Percentiles rank a stretch among this genome's conserved stretches.
Conservation (phyloP, 2,329 filamentous ascomycete genomes). For the Arthrobotrys conoides region DNA sequence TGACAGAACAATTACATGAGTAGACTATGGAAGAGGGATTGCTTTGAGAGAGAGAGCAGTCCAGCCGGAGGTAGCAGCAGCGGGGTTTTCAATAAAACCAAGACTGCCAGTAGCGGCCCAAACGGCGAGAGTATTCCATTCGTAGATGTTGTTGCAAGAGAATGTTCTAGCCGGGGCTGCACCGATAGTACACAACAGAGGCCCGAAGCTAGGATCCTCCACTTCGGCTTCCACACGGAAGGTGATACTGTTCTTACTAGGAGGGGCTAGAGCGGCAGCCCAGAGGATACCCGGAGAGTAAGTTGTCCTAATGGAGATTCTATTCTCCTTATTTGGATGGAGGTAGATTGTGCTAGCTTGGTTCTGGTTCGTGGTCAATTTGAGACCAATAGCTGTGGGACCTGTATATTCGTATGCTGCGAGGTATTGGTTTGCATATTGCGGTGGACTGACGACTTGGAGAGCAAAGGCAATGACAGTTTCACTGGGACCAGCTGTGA, state of each 20-base stretch:
- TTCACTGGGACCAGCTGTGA: constrained; percentile 20
- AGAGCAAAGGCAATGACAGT: constrained; percentile 31
- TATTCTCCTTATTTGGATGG: constrained; percentile 1
- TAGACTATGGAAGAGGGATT: neutral
- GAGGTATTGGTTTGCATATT: constrained; percentile 26
- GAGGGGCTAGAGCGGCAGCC: neutral
- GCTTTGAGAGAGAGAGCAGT: constrained; percentile 18
- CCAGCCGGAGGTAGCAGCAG: neutral
- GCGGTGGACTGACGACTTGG: constrained; percentile 21
- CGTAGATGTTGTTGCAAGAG: neutral
- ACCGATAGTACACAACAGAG: neutral
- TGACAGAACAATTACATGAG: no score
- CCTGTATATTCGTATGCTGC: constrained; percentile 1
- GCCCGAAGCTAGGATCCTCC: neutral
- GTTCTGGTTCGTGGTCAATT: neutral
- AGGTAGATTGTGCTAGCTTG: constrained; percentile 14
- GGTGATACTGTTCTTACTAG: neutral
- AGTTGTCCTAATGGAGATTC: neutral
- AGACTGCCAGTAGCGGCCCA: constrained; percentile 1
- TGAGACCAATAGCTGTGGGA: neutral
- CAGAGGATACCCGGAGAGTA: constrained; percentile 20
- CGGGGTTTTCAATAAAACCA: neutral
- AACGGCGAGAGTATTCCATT: constrained; percentile 34
- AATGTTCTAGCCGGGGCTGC: neutral
- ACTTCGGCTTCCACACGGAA: neutral